These are phyloP conservation scores for Ogataea dorogensis DNA, from an alignment of 805 yeast species.

Conservation along the genomic window DNA sequence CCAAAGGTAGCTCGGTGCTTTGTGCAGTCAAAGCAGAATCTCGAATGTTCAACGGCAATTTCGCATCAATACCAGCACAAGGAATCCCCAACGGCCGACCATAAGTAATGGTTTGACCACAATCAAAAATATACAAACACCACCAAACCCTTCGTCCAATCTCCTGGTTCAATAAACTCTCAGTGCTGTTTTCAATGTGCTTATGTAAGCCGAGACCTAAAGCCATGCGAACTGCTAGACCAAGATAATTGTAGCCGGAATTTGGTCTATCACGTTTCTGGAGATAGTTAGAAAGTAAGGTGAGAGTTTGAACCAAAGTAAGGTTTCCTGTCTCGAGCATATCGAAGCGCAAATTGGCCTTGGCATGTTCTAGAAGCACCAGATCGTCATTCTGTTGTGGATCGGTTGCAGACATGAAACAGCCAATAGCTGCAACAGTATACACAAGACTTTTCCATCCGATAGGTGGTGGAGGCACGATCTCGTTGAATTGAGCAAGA, in stretches of 20 bases:
- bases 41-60: slow-evolving; percentile 13
- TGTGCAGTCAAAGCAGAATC: slow-evolving; percentile 14
- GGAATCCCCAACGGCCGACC: slow-evolving; percentile 20
- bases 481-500: slow-evolving; percentile 19
- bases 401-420: slow-evolving; percentile 19
- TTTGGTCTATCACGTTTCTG: slow-evolving; percentile 18
- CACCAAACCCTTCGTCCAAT: slow-evolving; percentile 16
- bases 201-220: slow-evolving; percentile 17
- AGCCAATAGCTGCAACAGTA: slow-evolving; percentile 21
- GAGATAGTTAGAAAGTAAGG: slow-evolving; percentile 16
- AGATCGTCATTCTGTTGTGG: slow-evolving; percentile 16
- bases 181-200: slow-evolving; percentile 8
- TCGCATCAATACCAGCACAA: slow-evolving; percentile 16
- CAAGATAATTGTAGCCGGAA: slow-evolving; percentile 18
- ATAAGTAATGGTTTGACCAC: slow-evolving; percentile 18
- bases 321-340: slow-evolving; percentile 16
- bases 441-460: slow-evolving; percentile 20
- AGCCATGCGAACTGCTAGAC: slow-evolving; percentile 18
- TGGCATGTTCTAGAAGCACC: slow-evolving; percentile 15
- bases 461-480: slow-evolving; percentile 14
- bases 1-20: slow-evolving; percentile 3
- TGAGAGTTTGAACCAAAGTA: slow-evolving; percentile 17
- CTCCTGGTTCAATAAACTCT: slow-evolving; percentile 10
- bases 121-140: slow-evolving; percentile 17
- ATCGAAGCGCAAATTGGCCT: slow-evolving; percentile 13